Conservation (phyloP, 164 flowering plant genomes). For the Echeveria elegans region DNA sequence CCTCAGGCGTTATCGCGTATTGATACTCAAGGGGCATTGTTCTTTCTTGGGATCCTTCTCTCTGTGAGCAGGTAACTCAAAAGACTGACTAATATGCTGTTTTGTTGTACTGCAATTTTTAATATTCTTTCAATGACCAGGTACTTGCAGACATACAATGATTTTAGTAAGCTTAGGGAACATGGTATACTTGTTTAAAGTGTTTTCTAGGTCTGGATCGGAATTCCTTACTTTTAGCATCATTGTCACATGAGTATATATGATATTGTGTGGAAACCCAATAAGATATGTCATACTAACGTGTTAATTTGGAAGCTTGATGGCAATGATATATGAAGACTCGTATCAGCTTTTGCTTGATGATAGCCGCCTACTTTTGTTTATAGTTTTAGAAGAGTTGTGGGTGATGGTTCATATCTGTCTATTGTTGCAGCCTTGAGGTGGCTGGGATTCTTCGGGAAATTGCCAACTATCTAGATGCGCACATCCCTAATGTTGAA, state of each 20-base stretch:
- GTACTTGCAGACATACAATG: not conserved
- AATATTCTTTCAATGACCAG: not conserved
- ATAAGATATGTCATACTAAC: not conserved
- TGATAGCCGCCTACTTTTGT: not conserved
- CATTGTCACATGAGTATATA: not conserved
- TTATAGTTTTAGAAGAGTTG: not conserved
- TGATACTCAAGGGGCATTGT: conserved; percentile 93
- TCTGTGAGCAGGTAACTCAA: conserved; percentile 78
- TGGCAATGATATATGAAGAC: not conserved
- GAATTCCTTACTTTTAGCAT: too few species aligned
- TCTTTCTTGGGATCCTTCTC: conserved; percentile 92
- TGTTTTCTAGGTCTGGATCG: not conserved
- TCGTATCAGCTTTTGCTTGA: not conserved
- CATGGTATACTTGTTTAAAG: not conserved
- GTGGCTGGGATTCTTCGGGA: conserved; percentile 91
- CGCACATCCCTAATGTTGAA: conserved; percentile 65
- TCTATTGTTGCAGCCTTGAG: conserved; percentile 50
- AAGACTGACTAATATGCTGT: not conserved
- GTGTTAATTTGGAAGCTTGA: not conserved
- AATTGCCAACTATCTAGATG: conserved; percentile 87
- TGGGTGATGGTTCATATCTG: not conserved
- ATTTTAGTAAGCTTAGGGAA: not conserved
- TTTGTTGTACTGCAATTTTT: not conserved
- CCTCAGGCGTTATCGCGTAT: conserved; percentile 97
- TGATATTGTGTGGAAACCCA: not conserved